Evolutionary conservation across 2,329 filamentous ascomycete species (phyloP), one percentile per base, ranked within the genome.

Genomic region (Pestalotiopsis sp.): DNA sequence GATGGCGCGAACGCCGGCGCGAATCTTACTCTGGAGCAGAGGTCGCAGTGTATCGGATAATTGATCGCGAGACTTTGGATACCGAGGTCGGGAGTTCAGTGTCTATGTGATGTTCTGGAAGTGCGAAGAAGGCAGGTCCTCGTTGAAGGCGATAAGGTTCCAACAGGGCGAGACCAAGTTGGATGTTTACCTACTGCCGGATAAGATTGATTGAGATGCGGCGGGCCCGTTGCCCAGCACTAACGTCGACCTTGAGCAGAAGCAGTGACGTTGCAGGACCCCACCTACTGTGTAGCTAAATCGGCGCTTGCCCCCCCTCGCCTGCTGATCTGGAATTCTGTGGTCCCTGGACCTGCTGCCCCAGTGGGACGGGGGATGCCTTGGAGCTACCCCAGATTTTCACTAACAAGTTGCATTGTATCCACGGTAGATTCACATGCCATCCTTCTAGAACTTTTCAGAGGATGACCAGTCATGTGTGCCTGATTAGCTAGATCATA

Each of bases 101-200:
- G n/a, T 52, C 7, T 23, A 7, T 52, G 45, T 63, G 38, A 38
- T 31, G 36, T 63, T 36, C 49, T n/a, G 23, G 27, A 36, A 52
- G 62, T 52, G 11, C n/a, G 20, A 27, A 23, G 23, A 9, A 36
- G 9, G 31, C 31, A 36, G 31, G 31, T 36, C 31, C 38, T 23
- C 38, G 20, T n/a, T 23, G 12, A 41, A 41, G 4, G 20, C 13
- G n/a, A 41, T 39, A 41, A 23, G 20, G 31, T 14, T n/a, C 60
- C 14, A 63, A 41, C 13, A 14, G 4, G 17, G 31, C 27, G 11
- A 31, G 38, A 39, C n/a, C 38, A 23, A 39, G 56, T 45, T 23
- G 27, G 41, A 49, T 64, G 62, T 64, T 64, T 64, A 64, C 41
- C 56, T 64, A 64, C 41, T 64, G 62, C 27, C 62, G 17, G 41